Conservation (phyloP, 768 basidiomycete genomes). For the Steccherinum ochraceum region DNA sequence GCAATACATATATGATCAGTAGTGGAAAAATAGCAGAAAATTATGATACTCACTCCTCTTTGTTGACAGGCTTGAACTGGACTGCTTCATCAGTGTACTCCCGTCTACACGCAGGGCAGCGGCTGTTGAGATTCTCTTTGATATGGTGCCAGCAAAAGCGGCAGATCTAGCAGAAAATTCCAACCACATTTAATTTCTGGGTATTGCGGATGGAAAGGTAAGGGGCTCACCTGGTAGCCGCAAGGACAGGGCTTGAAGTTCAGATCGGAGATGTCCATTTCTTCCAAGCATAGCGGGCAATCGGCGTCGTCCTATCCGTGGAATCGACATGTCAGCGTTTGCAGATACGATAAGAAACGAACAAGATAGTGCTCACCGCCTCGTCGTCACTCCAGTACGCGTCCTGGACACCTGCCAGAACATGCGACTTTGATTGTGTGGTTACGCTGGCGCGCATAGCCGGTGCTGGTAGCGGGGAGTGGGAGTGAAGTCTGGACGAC, state of each 20-base stretch:
- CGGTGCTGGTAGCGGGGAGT: constrained; percentile 66
- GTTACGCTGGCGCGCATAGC: constrained; percentile 64
- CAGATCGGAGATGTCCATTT: constrained; percentile 98
- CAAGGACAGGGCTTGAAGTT: constrained; percentile 99
- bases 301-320: constrained; percentile 86
- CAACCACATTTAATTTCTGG: too few species aligned
- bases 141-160: constrained; percentile 99
- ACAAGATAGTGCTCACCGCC: constrained; percentile 42
- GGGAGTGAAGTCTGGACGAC: constrained; percentile 53
- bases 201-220: neutral
- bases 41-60: constrained; percentile 78
- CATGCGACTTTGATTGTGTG: constrained; percentile 78
- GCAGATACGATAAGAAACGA: constrained; percentile 1
- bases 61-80: constrained; percentile 91
- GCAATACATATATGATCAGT: neutral
- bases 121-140: constrained; percentile 90
- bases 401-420: constrained; percentile 87
- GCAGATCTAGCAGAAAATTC: too few species aligned
- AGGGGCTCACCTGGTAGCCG: constrained; percentile 84
- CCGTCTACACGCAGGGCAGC: constrained; percentile 94
- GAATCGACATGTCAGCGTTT: constrained; percentile 5
- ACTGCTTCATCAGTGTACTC: constrained; percentile 89
- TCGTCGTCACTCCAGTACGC: constrained; percentile 97
- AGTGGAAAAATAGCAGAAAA: neutral
- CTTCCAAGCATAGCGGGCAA: constrained; percentile 96